Percentiles rank a stretch among this genome's conserved stretches.
Conservation (phyloP, 192 early-diverging fungal species). For the Cladochytrium replicatum region DNA sequence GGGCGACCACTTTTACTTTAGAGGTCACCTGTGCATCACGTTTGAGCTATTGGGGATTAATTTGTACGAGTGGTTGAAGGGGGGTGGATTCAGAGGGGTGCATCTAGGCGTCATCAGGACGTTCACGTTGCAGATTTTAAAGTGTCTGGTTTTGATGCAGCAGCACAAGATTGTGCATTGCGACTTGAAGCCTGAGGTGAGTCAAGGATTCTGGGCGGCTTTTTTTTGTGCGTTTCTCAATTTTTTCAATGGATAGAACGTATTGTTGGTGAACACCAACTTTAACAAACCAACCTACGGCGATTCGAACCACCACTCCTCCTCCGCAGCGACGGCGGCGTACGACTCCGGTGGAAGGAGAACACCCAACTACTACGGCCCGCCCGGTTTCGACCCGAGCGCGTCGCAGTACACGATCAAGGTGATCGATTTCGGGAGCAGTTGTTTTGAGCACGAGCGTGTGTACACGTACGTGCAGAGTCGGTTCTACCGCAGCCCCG, state of each 20-base stretch:
- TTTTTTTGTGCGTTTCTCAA: not conserved
- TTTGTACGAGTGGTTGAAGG: constrained; percentile 23
- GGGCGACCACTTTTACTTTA: constrained; percentile 15
- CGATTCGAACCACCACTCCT: not conserved
- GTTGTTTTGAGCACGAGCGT: constrained; percentile 26
- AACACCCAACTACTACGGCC: not conserved
- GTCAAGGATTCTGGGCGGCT: not conserved
- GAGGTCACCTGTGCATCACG: constrained; percentile 29
- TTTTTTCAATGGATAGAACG: not conserved
- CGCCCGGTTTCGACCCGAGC: not conserved
- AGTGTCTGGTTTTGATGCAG: constrained; percentile 12
- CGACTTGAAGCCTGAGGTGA: constrained; percentile 38
- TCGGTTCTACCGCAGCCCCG: constrained; percentile 34
- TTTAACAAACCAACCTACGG: not conserved
- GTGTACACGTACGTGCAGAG: constrained; percentile 34
- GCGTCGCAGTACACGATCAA: constrained; percentile 20
- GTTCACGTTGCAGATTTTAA: constrained; percentile 18
- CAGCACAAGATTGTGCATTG: constrained; percentile 27
- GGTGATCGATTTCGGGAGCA: constrained; percentile 39
- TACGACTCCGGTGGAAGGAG: too few relatives aligned
- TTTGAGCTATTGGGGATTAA: constrained; percentile 26
- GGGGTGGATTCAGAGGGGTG: constrained; percentile 16
- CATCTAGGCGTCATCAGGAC: constrained; percentile 5
- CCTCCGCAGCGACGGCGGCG: not conserved
- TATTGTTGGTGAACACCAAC: not conserved